These are phyloP conservation scores for Pterocarpus santalinus DNA, from an alignment of 306 rosid species.

Conservation along the genomic window DNA sequence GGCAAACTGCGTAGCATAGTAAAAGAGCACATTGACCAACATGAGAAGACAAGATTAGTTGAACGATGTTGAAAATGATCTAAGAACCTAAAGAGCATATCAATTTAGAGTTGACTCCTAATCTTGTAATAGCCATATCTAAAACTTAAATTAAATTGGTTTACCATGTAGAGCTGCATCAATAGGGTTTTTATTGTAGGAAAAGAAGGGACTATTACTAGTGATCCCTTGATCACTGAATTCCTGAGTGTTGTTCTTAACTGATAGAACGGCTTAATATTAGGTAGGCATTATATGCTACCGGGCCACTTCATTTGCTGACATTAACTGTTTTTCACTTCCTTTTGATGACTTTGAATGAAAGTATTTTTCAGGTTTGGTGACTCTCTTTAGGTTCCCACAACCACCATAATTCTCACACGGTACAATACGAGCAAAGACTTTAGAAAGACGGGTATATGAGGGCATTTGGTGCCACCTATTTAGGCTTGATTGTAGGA, in stretches of 20 bases:
- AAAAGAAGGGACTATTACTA: background rate
- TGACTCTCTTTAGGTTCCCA: constrained; percentile 24
- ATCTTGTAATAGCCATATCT: background rate
- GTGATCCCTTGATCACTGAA: background rate
- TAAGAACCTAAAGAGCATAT: background rate
- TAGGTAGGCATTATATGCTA: constrained; percentile 1
- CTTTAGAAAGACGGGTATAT: constrained; percentile 13
- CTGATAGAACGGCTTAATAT: background rate
- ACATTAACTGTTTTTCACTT: background rate
- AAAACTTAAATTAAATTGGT: background rate
- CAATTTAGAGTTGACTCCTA: constrained; percentile 11
- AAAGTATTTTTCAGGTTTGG: constrained; percentile 38
- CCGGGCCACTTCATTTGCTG: constrained; percentile 25
- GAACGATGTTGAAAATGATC: constrained; percentile 24
- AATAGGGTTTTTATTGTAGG: background rate
- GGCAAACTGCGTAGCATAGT: constrained; percentile 1
- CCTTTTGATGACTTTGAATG: constrained; percentile 37
- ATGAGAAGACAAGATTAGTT: constrained; percentile 4
- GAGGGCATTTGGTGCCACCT: constrained; percentile 44
- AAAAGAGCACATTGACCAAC: constrained; percentile 21
- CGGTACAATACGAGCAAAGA: constrained; percentile 21
- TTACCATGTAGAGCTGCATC: background rate
- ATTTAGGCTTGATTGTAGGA: constrained; percentile 60
- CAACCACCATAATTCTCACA: constrained; percentile 42
- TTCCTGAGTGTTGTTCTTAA: constrained; percentile 1